These are phyloP conservation scores for Ceratocystis colombiana DNA, from an alignment of 2,329 filamentous ascomycete species.

Conservation along the genomic window DNA sequence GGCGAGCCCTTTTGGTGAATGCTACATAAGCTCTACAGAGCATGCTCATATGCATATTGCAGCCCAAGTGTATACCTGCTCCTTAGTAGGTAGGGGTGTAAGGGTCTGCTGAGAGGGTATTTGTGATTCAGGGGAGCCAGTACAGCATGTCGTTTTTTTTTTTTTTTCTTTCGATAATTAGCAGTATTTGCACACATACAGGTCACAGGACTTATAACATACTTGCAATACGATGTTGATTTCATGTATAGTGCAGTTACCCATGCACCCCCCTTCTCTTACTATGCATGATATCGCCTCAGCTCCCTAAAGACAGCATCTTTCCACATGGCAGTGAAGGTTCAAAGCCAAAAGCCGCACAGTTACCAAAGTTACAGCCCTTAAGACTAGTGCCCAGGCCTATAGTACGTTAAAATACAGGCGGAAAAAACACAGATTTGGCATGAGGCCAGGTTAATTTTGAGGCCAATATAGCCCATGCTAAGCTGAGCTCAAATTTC, in stretches of 20 bases:
- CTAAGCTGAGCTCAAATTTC: not conserved
- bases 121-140: not conserved
- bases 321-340: constrained; percentile 6
- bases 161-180: not conserved
- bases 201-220: not conserved
- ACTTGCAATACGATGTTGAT: not conserved
- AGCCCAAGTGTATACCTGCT: not conserved
- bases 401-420: not conserved
- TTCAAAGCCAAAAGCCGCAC: not conserved
- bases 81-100: not conserved
- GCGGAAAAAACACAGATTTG: not conserved
- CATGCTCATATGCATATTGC: not conserved
- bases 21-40: not conserved
- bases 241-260: not conserved
- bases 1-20: constrained; percentile 7
- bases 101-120: not conserved
- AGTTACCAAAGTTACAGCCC: not conserved
- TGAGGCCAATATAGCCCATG: not conserved
- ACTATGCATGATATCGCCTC: not conserved
- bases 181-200: not conserved
- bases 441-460: not conserved
- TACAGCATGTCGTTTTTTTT: not conserved
- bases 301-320: not conserved
- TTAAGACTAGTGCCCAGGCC: not conserved
- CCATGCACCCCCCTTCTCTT: not conserved